Evolutionary conservation across 768 basidiomycete species (phyloP).

Genomic region (Dioszegia crocea): DNA sequence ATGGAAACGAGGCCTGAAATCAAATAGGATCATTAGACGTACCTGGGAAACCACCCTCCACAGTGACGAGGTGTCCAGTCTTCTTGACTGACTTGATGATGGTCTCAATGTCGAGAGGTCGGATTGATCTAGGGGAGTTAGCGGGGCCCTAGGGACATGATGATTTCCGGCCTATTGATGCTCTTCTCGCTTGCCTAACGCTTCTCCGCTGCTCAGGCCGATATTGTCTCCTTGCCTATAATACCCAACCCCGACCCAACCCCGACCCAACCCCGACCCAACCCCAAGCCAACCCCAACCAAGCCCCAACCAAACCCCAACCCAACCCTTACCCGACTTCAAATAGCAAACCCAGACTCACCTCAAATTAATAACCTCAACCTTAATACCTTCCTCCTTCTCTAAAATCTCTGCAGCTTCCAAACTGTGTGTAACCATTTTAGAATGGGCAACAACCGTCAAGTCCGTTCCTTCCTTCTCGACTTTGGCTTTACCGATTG

Average conservation of each 20-base stretch:
- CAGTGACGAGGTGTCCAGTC: slow-evolving; percentile 89
- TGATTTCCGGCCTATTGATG: no score
- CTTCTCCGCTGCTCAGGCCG: no score
- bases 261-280: no score
- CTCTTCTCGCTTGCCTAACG: no score
- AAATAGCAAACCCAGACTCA: slow-evolving; percentile 47
- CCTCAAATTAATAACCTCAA: slow-evolving; percentile 95
- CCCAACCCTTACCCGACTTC: neutral
- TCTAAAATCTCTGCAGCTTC: slow-evolving; percentile 90
- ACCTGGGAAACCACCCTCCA: slow-evolving; percentile 94
- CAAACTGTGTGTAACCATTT: slow-evolving; percentile 91
- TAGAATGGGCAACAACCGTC: slow-evolving; percentile 95
- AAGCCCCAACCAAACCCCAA: neutral
- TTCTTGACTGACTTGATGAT: slow-evolving; percentile 98
- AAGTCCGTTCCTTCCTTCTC: slow-evolving; percentile 89
- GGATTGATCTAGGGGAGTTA: slow-evolving; percentile 56
- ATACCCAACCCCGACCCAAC: no score
- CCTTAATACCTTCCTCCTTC: slow-evolving; percentile 88
- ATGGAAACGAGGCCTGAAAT: no score
- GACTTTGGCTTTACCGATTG: slow-evolving; percentile 96
- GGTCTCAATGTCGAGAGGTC: slow-evolving; percentile 95
- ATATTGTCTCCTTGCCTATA: no score
- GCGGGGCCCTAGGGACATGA: neutral
- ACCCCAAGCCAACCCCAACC: neutral
- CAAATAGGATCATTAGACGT: slow-evolving; percentile 7